Evolutionary conservation across 2,329 filamentous ascomycete species (phyloP), one percentile per base, ranked within the genome.

Genomic region (Dothistroma pini): DNA sequence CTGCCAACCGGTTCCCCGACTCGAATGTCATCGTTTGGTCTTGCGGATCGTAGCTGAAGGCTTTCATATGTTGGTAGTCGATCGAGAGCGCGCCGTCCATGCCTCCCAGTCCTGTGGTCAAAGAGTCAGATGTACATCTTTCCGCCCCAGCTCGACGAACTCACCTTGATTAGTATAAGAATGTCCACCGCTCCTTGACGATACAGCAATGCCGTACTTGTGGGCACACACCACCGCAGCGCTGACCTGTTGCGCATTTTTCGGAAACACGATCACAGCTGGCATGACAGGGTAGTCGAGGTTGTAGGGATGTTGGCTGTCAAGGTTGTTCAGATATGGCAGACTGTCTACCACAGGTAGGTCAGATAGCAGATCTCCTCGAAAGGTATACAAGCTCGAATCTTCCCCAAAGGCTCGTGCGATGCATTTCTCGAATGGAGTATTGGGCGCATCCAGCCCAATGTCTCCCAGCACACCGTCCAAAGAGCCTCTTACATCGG

Each of bases 151-250:
- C 11, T 32, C 14, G n/a, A 8, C 51, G 16, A 21, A 50, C 59
- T n/a, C 50, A 60, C 60, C 60, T 47, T 60, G 57, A 50, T 65
- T 65, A 25, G 38, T 5, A 51, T 67, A 67, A 32, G 38, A 59
- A 32, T 67, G 65, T 12, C 65, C 65, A 12, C 65, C 65, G 48
- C 55, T 58, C 48, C 59, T 65, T 22, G 58, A 60, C 57, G 65
- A 63, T 2, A 63, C 63, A 19, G 57, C 56, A 12, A 65, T 35
- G 4, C 62, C 63, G 22, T 60, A 56, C 22, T 60, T 16, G 16
- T 34, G 38, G 32, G 63, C 63, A 44, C 63, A 66, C 4, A 59
- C 53, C 44, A 66, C 63, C n/a, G 59, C 35, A 25, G 50, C 58
- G 7, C 62, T 62, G 14, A 64, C 59, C 47, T 66, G 58, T 29